phyloP scores from a whole-genome alignment of 2,329 filamentous ascomycete genomes.

The Knufia petricola region DNA sequence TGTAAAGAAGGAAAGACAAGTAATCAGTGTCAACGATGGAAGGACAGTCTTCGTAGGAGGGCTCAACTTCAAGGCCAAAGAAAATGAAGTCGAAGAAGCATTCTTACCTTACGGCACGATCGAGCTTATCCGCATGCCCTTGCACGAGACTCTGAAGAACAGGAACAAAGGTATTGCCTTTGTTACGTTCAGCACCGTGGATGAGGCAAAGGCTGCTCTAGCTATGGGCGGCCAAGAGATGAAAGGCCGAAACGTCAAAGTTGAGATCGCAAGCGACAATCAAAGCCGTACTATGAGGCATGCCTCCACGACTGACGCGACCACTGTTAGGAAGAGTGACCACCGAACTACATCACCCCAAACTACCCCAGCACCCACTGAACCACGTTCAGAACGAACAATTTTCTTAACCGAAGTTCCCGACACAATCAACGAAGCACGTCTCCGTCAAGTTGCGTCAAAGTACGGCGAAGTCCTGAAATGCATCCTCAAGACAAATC shows the following conservation, averaged over 20 bases:
- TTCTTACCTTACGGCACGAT: conserved; percentile 71
- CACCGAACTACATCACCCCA: conserved; percentile 28
- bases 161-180: conserved; percentile 63
- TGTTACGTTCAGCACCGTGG: conserved; percentile 57
- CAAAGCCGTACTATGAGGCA: conserved; percentile 12
- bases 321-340: background rate
- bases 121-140: conserved; percentile 61
- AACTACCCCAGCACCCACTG: conserved; percentile 25
- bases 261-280: conserved; percentile 45
- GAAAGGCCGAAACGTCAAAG: conserved; percentile 56
- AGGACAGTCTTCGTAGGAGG: conserved; percentile 74
- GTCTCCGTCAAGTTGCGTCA: conserved; percentile 64
- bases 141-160: conserved; percentile 56
- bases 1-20: conserved; percentile 59
- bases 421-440: conserved; percentile 83
- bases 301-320: conserved; percentile 13
- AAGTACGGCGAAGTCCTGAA: conserved; percentile 62
- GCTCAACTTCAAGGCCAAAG: conserved; percentile 51
- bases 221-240: conserved; percentile 63
- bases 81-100: conserved; percentile 58
- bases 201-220: conserved; percentile 42
- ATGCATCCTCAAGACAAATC: conserved; percentile 67
- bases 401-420: conserved; percentile 77
- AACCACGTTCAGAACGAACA: conserved; percentile 54
- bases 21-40: conserved; percentile 68